Conservation (phyloP, 352 stramenopile species). For the Pythium brachiatum region DNA sequence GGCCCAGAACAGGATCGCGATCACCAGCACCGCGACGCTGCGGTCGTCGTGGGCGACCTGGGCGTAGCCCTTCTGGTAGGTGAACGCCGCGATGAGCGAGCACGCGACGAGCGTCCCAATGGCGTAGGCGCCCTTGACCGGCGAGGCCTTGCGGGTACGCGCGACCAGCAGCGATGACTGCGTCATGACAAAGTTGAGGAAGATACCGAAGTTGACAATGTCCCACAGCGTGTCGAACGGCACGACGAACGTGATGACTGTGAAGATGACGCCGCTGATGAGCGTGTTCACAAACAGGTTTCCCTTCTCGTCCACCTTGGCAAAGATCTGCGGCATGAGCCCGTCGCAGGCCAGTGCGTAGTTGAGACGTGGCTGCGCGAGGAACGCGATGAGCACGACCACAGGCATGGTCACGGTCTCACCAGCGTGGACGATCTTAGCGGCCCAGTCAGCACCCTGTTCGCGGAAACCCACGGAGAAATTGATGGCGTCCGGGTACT, state of each 20-base stretch:
- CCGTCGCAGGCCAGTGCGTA: constrained; percentile 91
- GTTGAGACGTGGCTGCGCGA: constrained; percentile 91
- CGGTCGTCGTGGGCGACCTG: too few species aligned
- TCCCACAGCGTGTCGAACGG: constrained; percentile 81
- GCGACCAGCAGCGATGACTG: constrained; percentile 73
- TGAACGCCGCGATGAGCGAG: constrained; percentile 42
- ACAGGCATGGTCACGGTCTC: constrained; percentile 89
- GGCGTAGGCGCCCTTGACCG: constrained; percentile 12
- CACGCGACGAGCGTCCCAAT: constrained; percentile 28
- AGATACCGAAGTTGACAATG: constrained; percentile 83
- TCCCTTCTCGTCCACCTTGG: constrained; percentile 70
- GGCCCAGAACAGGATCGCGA: constrained; percentile 49
- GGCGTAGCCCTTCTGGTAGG: constrained; percentile 69
- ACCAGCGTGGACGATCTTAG: constrained; percentile 46
- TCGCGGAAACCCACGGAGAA: constrained; percentile 43
- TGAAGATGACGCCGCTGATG: constrained; percentile 59
- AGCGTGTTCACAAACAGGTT: constrained; percentile 79
- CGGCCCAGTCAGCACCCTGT: constrained; percentile 35
- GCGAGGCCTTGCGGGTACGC: constrained; percentile 50
- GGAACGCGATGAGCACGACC: constrained; percentile 91
- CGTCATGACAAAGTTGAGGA: constrained; percentile 87
- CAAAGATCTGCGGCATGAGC: constrained; percentile 90
- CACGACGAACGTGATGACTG: constrained; percentile 57
- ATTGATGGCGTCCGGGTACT: constrained; percentile 18
- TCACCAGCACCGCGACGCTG: constrained; percentile 28